Evolutionary conservation across 441 rosid genomes (phyloP).

Genomic region (Breynia disticha): DNA sequence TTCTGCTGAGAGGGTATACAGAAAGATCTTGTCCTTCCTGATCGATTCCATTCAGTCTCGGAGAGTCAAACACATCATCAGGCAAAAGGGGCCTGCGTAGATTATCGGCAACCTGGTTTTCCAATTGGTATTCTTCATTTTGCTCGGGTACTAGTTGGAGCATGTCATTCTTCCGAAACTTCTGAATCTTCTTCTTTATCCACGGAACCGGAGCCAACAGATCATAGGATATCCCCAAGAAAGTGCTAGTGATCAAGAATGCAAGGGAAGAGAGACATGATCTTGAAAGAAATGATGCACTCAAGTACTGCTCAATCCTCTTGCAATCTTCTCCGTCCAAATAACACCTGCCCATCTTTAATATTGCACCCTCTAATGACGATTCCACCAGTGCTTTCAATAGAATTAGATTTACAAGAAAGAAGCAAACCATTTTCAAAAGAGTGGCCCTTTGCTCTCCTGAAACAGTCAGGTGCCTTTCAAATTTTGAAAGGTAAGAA

Average conservation of each 20-base stretch:
- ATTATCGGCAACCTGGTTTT: conserved; percentile 42
- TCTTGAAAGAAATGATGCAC: conserved; percentile 78
- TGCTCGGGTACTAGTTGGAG: conserved; percentile 89
- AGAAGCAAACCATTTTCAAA: conserved; percentile 94
- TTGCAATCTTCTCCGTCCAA: conserved; percentile 96
- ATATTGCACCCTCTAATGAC: conserved; percentile 69
- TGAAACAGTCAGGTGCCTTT: conserved; percentile 75
- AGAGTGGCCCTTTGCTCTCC: conserved; percentile 93
- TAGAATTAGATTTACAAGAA: conserved; percentile 86
- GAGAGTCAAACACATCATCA: conserved; percentile 52
- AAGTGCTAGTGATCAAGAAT: conserved; percentile 78
- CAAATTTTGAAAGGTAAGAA: conserved; percentile 86
- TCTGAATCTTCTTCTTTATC: conserved; percentile 84
- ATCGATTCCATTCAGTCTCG: conserved; percentile 36
- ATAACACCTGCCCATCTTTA: conserved; percentile 85
- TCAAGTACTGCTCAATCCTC: conserved; percentile 90
- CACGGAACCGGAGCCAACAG: conserved; percentile 89
- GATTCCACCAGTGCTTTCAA: conserved; percentile 86
- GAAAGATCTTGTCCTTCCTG: conserved; percentile 62
- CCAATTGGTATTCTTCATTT: conserved; percentile 67
- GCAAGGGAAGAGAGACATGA: conserved; percentile 93
- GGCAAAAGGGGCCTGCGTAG: conserved; percentile 69
- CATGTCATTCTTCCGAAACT: conserved; percentile 87
- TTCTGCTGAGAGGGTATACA: conserved; percentile 68
- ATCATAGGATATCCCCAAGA: conserved; percentile 86